Evolutionary conservation across 306 rosid genomes (phyloP).

Genomic region (Cicer pinnatifidum): DNA sequence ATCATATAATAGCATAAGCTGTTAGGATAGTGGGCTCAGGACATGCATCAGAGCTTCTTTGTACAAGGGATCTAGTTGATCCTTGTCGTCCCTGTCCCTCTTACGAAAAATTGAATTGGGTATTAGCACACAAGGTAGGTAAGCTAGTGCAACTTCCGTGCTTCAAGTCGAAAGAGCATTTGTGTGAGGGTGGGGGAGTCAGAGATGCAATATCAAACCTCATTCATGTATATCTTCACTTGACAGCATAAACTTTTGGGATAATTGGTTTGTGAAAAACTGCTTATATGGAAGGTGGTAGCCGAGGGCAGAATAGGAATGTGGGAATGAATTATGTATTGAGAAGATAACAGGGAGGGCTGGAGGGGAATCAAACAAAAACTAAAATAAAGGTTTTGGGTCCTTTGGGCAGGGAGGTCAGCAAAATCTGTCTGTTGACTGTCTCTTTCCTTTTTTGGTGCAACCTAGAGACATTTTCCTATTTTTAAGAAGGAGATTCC

Average conservation of each 20-base stretch:
- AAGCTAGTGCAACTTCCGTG: background rate
- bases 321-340: slow-evolving; percentile 20
- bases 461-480: background rate
- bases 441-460: background rate
- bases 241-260: background rate
- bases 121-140: background rate
- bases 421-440: background rate
- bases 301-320: background rate
- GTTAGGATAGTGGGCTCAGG: background rate
- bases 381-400: background rate
- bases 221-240: background rate
- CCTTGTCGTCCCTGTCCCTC: background rate
- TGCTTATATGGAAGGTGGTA: background rate
- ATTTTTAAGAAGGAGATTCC: background rate
- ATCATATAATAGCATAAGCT: background rate
- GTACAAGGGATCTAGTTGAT: background rate
- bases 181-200: background rate
- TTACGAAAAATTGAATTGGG: background rate
- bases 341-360: background rate
- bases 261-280: background rate
- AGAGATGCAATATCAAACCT: background rate
- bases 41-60: background rate
- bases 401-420: background rate
- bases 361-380: background rate
- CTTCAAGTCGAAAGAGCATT: background rate